Base-by-base conservation (phyloP, 345 rosid species). In the Tarenaya hassleriana region DNA sequence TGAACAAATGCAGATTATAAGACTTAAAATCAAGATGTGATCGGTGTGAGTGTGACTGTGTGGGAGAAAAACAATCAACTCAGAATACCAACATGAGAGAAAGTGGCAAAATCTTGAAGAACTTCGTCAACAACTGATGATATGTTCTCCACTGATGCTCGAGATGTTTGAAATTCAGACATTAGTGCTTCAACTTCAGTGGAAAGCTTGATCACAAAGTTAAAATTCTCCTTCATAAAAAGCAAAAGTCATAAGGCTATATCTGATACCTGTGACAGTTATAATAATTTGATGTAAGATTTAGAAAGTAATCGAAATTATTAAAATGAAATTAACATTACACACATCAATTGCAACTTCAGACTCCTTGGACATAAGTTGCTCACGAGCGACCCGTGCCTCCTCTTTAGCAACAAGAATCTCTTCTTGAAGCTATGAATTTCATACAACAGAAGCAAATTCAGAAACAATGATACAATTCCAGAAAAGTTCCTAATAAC, bases 331-430 rank as follows among this genome's bases (percentile, higher is more conserved):
- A 57, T 69, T 27, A 52, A 41, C 55, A 48, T 37, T 56, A 55
- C 69, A 48, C 67, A 83, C 80, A 62, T 73, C 61, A 63, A 15
- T 70, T 46, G 14, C 16, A 63, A 67, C 57, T 42, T 52, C 64
- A 64, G 58, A 67, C 54, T 68, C 79, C 60, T 45, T 27, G 33
- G 71, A 68, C 61, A 74, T 68, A 79, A 77, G 75, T 59, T 60
- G 73, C 68, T 77, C 81, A 51, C 38, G 57, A 67, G 82, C 83
- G 52, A 52, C 55, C 69, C 68, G 73, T 33, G 81, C 80, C 68
- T 83, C 84, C 58, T 77, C 81, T 58, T 57, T 49, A 49, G 88
- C 88, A 71, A 52, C 74, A 47, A 62, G 77, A 59, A 86, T 76
- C 72, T 83, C 90, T 63, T 78, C 66, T 40, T 57, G 68, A 16